Evolutionary conservation across 192 early-diverging fungal species (phyloP), one percentile per base, ranked within the genome.

Genomic region (Phycomyces nitens): DNA sequence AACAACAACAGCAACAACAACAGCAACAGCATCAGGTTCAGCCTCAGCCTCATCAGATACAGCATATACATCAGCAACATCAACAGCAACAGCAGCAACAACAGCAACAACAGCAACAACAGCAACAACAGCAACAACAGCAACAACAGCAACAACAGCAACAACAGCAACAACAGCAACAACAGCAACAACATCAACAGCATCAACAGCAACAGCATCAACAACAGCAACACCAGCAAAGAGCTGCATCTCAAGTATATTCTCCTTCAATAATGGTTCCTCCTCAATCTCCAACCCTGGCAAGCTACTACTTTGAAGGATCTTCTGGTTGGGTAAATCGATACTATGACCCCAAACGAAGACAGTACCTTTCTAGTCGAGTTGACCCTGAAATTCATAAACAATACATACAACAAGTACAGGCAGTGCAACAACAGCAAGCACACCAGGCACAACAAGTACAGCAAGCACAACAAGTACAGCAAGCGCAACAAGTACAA

Each of bases 261-360:
- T 22, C 69, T 23, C 77, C 81, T 3, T 71, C 78, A 24, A 72
- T 83, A 29, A 83, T 83, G 81, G 74, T 78, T 12, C 81, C 81
- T 24, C 81, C 81, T n/a, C 77, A 76, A 20, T 80, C 78, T 16
- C 81, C 81, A 18, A 82, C 76, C 54, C 60, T 77, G 9, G 52
- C 77, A 0, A 80, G 74, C 18, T 83, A 83, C 60, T 80, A 76
- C 51, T 80, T 76, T 61, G 71, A 73, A 56, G 70, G 65, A 24
- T 66, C 69, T 41, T 70, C 75, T 20, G 69, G 69, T 5, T 80
- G 81, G 81, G 61, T 80, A 15, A 60, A 63, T 44, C 62, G 62
- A 14, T 75, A 75, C 47, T 56, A 66, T 29, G 68, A 66, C 34
- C 53, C 73, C 0, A 70, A 58, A 4, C 60, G 65, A 29, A 39